Percentiles rank a stretch among this genome's conserved stretches.
Conservation (phyloP, 768 basidiomycete species). For the Russula virescens region DNA sequence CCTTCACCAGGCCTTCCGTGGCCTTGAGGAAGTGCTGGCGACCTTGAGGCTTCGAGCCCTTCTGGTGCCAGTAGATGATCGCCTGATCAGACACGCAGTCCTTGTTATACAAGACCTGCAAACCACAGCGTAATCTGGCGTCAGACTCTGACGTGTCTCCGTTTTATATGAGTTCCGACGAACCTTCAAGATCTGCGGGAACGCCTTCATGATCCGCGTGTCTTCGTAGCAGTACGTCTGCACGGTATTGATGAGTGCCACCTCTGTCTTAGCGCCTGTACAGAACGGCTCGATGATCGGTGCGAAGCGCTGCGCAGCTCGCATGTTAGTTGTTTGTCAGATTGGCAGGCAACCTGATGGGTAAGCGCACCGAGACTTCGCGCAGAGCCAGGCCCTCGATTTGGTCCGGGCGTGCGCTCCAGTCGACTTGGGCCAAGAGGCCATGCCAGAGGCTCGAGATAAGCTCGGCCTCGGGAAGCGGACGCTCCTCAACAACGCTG, state of each 20-base stretch:
- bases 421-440: conserved; percentile 81
- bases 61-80: conserved; percentile 97
- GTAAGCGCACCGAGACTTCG: conserved; percentile 69
- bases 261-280: conserved; percentile 81
- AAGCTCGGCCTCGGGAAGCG: conserved; percentile 82
- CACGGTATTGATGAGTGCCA: conserved; percentile 90
- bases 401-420: conserved; percentile 86
- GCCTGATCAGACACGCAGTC: conserved; percentile 95
- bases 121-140: not conserved
- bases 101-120: conserved; percentile 87
- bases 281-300: conserved; percentile 89
- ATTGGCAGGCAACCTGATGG: not conserved
- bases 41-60: conserved; percentile 93
- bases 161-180: conserved; percentile 8
- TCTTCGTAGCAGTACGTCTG: conserved; percentile 97
- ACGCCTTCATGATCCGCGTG: conserved; percentile 89
- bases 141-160: not conserved
- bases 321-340: not conserved
- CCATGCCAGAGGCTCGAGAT: conserved; percentile 90
- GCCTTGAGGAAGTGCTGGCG: conserved; percentile 92
- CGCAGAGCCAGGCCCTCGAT: conserved; percentile 84
- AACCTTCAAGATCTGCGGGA: conserved; percentile 91
- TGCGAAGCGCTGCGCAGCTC: conserved; percentile 58
- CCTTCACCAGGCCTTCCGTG: conserved; percentile 87
- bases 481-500: conserved; percentile 62